Evolutionary conservation across 2,329 filamentous ascomycete genomes (phyloP).

Genomic region (Pseudogymnoascus sp.): DNA sequence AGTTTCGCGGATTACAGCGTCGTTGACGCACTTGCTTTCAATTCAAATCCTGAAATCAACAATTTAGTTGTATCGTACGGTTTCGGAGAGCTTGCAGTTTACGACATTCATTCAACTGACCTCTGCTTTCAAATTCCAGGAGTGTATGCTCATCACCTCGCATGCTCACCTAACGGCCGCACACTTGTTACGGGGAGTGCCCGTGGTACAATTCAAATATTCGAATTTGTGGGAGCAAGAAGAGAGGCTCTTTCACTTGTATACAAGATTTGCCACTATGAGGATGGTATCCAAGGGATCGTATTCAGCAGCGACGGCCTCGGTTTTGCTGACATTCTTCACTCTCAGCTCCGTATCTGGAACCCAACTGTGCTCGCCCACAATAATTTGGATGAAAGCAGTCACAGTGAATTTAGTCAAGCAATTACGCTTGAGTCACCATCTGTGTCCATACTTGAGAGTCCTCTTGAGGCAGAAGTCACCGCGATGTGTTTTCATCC

Average conservation of each 20-base stretch:
- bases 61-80: neutral
- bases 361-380: conserved; percentile 28
- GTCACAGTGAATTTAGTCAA: conserved; percentile 14
- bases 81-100: neutral
- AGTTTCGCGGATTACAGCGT: neutral
- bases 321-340: conserved; percentile 29
- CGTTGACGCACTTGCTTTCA: neutral
- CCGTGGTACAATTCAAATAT: neutral
- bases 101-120: neutral
- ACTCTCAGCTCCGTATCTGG: conserved; percentile 30
- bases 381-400: conserved; percentile 20
- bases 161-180: neutral
- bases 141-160: neutral
- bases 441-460: conserved; percentile 15
- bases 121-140: neutral
- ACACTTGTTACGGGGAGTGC: neutral
- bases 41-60: neutral
- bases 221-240: neutral
- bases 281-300: conserved; percentile 25
- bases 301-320: conserved; percentile 28
- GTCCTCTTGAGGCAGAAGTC: conserved; percentile 18
- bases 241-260: conserved; percentile 20
- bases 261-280: conserved; percentile 27
- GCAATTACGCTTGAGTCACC: neutral
- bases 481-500: conserved; percentile 16